These are phyloP conservation scores for Dictyostelium firmibasis DNA, from an alignment of 78 protist genomes.

Conservation along the genomic window DNA sequence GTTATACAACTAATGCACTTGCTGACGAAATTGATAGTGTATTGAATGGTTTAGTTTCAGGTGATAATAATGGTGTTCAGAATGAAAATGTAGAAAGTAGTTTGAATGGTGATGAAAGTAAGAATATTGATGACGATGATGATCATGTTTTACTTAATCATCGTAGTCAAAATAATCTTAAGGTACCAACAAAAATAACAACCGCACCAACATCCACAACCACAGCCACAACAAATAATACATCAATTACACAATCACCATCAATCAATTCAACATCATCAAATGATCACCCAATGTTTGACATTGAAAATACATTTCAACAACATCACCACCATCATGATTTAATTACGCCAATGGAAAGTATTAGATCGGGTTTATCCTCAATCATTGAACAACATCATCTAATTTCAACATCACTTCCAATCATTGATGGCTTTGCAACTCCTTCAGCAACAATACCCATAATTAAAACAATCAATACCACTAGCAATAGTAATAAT, in stretches of 20 bases:
- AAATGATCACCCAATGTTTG: not conserved
- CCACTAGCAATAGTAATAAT: too few relatives aligned
- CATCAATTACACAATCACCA: too few relatives aligned
- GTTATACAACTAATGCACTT: not conserved
- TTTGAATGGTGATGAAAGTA: not conserved
- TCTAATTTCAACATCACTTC: not conserved
- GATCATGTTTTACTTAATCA: not conserved
- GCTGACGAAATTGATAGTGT: not conserved
- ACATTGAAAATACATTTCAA: not conserved
- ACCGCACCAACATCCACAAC: not conserved
- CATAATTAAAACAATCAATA: not conserved
- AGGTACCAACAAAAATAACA: not conserved
- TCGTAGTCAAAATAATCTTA: not conserved
- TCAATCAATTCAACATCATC: not conserved
- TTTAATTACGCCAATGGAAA: not conserved
- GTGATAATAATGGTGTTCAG: not conserved
- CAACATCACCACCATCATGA: not conserved
- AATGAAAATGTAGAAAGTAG: not conserved
- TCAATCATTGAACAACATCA: not conserved
- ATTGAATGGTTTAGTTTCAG: not conserved
- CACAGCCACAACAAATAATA: not conserved
- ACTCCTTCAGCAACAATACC: not conserved
- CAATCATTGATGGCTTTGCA: not conserved
- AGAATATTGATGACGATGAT: not conserved
- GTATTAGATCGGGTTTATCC: slow-evolving; percentile 14